Evolutionary conservation across 1,284 basidiomycete genomes (phyloP).

Genomic region (Marasmius sp.): DNA sequence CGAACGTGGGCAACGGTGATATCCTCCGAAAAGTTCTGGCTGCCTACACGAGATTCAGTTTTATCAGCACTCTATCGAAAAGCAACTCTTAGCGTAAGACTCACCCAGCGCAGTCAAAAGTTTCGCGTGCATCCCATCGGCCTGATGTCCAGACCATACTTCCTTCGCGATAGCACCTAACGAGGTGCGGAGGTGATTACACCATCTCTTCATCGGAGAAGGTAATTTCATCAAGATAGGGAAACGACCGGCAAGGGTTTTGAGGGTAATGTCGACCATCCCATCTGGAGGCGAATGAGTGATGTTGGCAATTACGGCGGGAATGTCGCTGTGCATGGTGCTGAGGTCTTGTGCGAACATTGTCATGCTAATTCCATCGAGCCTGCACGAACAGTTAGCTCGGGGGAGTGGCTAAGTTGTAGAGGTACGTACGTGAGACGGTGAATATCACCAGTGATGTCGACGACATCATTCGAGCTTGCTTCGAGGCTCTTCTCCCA

Average conservation of each 20-base stretch:
- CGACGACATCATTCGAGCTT: not conserved
- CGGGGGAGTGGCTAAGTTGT: not conserved
- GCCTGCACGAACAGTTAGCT: not conserved
- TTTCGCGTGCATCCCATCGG: conserved; percentile 1
- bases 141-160: conserved; percentile 1
- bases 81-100: not conserved
- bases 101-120: not conserved
- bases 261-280: not conserved
- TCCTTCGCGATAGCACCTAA: not conserved
- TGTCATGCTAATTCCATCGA: conserved; percentile 5
- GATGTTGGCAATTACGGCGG: not conserved
- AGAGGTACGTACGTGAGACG: not conserved
- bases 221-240: not conserved
- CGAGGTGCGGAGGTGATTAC: not conserved
- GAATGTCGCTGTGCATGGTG: not conserved
- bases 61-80: not conserved
- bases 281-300: conserved; percentile 1
- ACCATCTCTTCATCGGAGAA: conserved; percentile 3
- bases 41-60: not conserved
- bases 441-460: not conserved
- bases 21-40: not conserved
- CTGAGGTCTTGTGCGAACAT: conserved; percentile 4
- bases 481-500: conserved; percentile 13
- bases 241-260: not conserved
- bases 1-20: not conserved